phyloP scores from a whole-genome alignment of 176 grass and related monocot species.

The Lolium perenne region DNA sequence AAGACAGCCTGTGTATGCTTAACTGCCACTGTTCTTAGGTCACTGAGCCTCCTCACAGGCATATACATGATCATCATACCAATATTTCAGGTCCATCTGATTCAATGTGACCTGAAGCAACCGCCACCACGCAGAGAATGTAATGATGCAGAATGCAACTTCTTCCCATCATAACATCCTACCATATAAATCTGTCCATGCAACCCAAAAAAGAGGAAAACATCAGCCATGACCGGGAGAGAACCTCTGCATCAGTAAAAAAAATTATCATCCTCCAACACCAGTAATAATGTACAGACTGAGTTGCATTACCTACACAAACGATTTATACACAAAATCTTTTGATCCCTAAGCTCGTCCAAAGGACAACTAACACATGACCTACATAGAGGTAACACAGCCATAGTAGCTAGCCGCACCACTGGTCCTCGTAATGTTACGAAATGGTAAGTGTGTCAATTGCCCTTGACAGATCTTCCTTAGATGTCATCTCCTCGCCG shows the following conservation, averaged over 20 bases:
- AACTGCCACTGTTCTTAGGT: slow-evolving; percentile 34
- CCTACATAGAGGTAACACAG: slow-evolving; percentile 40
- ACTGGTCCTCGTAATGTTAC: slow-evolving; percentile 35
- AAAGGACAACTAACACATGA: slow-evolving; percentile 32
- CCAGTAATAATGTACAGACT: slow-evolving; percentile 46
- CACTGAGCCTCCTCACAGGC: background rate
- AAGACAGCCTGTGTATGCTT: slow-evolving; percentile 23
- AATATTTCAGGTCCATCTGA: slow-evolving; percentile 43
- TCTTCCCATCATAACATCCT: slow-evolving; percentile 13
- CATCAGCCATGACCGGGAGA: slow-evolving; percentile 17
- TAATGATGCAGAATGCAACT: slow-evolving; percentile 11
- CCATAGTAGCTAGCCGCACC: background rate
- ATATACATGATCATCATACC: slow-evolving; percentile 26
- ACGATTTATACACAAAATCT: slow-evolving; percentile 52
- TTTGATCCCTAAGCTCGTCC: slow-evolving; percentile 12
- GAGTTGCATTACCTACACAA: slow-evolving; percentile 43
- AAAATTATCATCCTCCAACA: background rate
- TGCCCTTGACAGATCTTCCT: slow-evolving; percentile 22
- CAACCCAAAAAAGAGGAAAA: background rate
- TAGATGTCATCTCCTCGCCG: slow-evolving; percentile 23
- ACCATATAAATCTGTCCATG: slow-evolving; percentile 5
- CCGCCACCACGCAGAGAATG: slow-evolving; percentile 13
- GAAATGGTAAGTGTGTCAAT: slow-evolving; percentile 58
- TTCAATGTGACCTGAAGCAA: slow-evolving; percentile 52
- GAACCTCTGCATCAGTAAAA: slow-evolving; percentile 27